These are phyloP conservation scores for Aspergillus sp. DNA, from an alignment of 2,329 filamentous ascomycete genomes.

Conservation along the genomic window DNA sequence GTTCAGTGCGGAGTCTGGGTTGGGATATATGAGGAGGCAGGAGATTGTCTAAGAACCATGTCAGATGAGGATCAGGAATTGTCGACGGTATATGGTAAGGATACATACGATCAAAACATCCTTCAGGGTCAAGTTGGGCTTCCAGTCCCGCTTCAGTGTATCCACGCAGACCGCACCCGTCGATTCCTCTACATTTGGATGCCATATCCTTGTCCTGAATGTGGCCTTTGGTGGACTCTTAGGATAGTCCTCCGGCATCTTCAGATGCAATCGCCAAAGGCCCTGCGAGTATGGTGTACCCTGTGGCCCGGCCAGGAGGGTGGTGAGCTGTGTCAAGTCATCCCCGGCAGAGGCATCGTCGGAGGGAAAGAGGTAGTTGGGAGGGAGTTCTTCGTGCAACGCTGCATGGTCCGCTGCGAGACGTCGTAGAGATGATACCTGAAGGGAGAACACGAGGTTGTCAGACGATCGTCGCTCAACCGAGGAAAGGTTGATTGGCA, in stretches of 20 bases:
- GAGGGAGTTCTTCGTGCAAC: constrained; percentile 59
- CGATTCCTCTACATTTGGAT: constrained; percentile 65
- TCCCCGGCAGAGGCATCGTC: constrained; percentile 42
- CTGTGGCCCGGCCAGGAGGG: constrained; percentile 60
- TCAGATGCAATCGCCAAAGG: constrained; percentile 61
- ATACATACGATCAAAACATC: constrained; percentile 56
- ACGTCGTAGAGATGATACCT: constrained; percentile 53
- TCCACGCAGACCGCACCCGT: constrained; percentile 65
- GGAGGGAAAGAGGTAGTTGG: constrained; percentile 62
- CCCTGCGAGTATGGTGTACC: constrained; percentile 62
- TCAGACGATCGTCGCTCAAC: background rate
- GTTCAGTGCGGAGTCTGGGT: constrained; percentile 65
- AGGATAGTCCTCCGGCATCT: constrained; percentile 60
- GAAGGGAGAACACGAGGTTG: background rate
- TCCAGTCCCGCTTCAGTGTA: constrained; percentile 66
- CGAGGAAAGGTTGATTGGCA: background rate
- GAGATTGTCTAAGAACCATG: constrained; percentile 53
- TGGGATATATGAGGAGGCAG: constrained; percentile 64
- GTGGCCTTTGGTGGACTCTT: constrained; percentile 55
- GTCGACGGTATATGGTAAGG: no score
- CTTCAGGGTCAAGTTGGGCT: constrained; percentile 56
- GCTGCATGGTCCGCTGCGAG: constrained; percentile 62
- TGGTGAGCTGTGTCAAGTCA: constrained; percentile 59
- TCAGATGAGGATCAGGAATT: background rate
- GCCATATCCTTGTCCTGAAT: constrained; percentile 64